These are phyloP conservation scores for Erodium moschatum DNA, from an alignment of 441 rosid genomes.

Conservation along the genomic window DNA sequence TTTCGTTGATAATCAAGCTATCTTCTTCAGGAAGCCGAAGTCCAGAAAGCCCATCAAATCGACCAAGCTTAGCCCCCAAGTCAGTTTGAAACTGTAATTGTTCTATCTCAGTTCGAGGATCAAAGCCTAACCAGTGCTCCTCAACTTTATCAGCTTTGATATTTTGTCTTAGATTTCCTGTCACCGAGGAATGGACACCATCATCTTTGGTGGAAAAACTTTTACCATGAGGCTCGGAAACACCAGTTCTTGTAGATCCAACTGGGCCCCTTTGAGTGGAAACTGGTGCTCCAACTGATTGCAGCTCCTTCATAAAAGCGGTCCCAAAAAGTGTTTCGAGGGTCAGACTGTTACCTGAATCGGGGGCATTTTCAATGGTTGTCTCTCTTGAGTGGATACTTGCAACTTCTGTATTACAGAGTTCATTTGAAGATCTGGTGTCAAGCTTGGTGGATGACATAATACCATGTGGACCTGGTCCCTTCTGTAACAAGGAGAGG, in stretches of 20 bases:
- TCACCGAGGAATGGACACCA: slow-evolving; percentile 26
- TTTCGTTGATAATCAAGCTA: slow-evolving; percentile 32
- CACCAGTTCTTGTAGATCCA: slow-evolving; percentile 37
- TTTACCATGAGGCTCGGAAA: slow-evolving; percentile 35
- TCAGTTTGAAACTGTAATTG: slow-evolving; percentile 35
- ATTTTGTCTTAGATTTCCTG: slow-evolving; percentile 35
- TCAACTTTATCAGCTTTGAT: slow-evolving; percentile 37
- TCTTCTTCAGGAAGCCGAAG: slow-evolving; percentile 54
- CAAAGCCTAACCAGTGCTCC: slow-evolving; percentile 39
- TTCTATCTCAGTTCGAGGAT: slow-evolving; percentile 36
- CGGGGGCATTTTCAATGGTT: slow-evolving; percentile 27
- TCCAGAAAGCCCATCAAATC: slow-evolving; percentile 27
- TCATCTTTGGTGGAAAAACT: slow-evolving; percentile 28
- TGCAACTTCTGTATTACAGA: slow-evolving; percentile 23
- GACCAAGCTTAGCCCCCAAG: slow-evolving; percentile 37
- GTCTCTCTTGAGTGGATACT: slow-evolving; percentile 30
- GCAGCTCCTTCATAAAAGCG: slow-evolving; percentile 90
- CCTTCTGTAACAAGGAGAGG: slow-evolving; percentile 73
- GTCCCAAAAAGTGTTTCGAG: slow-evolving; percentile 90
- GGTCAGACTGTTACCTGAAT: slow-evolving; percentile 52
- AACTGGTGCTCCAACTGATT: slow-evolving; percentile 64
- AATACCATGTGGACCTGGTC: slow-evolving; percentile 31
- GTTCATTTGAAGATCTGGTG: slow-evolving; percentile 26
- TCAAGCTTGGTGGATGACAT: slow-evolving; percentile 28
- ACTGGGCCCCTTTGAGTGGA: slow-evolving; percentile 32